Base-by-base conservation (phyloP, 768 basidiomycete species). In the Aureoboletus auriporus region DNA sequence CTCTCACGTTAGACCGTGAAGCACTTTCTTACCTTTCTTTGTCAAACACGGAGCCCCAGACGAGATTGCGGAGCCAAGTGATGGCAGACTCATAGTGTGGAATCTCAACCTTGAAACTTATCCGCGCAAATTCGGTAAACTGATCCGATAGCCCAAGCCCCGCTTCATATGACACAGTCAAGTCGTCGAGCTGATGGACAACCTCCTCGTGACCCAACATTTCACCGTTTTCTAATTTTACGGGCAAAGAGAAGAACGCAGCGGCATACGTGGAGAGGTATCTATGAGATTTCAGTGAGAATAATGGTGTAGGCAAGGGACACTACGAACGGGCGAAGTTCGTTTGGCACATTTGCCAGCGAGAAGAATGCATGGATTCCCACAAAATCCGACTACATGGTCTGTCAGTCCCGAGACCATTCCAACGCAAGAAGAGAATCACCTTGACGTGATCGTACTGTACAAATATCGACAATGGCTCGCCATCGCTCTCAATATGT, bases 381-480 rank as follows among this genome's bases (percentile, higher is more conserved):
- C 48, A 97, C 82, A 65, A 99, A 98, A 60, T 95, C 92, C 8
- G 95, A 98, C 89, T 96, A 53, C 1, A 40, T 13, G 20, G 50
- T 39, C 44, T 35, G 37, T 49, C 35, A 35, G 46, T 40, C 23
- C 23, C 34, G 17, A 37, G 30, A 10, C 17, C 26, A 29, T 43
- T 26, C 39, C 20, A 30, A n/a, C 14, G 23, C 38, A 44, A 44
- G 33, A 40, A 47, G 26, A 47, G 31, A 17, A 23, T 17, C 69
- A 89, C 93, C 73, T 92, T 80, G 41, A 95, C 92, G 65, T 94
- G 90, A 58, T 96, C 89, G 60, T 91, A 99, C 61, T 96, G 86
- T 9, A 95, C 81, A 63, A 93, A 94, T 71, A 93, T 94, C 6
- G 95, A 83, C 30, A 94, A 63, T 4, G 77, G 63, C 2, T 74